A percentile compares a stretch with the other conserved stretches of the same genome.
These are phyloP conservation scores for Henningerozyma blattae DNA, from an alignment of 805 yeast species.

Conservation along the genomic window DNA sequence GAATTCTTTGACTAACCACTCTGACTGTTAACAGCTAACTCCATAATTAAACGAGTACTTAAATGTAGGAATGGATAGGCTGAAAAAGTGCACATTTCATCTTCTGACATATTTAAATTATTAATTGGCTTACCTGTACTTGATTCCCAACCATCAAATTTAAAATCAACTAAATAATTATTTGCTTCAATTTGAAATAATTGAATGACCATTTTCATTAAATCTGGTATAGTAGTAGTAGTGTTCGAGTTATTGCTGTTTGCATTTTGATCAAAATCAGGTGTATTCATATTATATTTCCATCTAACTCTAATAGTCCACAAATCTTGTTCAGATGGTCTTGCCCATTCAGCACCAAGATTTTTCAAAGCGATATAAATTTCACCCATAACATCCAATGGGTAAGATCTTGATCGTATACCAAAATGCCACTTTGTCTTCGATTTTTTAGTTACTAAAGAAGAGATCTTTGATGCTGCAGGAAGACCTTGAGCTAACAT, in stretches of 20 bases:
- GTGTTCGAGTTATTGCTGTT: constrained; percentile 16
- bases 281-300: constrained; percentile 47
- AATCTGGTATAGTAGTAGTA: constrained; percentile 41
- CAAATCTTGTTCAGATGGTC: constrained; percentile 84
- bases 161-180: constrained; percentile 91
- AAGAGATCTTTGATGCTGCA: constrained; percentile 33
- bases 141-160: constrained; percentile 94
- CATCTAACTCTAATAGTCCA: constrained; percentile 96
- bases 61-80: constrained; percentile 92
- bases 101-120: constrained; percentile 29
- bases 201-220: constrained; percentile 96
- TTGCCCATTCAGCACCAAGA: constrained; percentile 95
- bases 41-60: constrained; percentile 90
- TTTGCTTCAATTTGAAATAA: constrained; percentile 92
- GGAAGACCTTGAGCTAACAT: constrained; percentile 59
- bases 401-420: constrained; percentile 88
- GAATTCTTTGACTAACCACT: constrained; percentile 23
- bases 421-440: constrained; percentile 99
- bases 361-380: constrained; percentile 88
- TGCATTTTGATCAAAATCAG: too few species aligned
- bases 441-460: constrained; percentile 65
- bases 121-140: constrained; percentile 24
- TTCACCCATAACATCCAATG: constrained; percentile 97
- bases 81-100: constrained; percentile 79
- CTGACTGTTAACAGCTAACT: constrained; percentile 91